phyloP scores from a whole-genome alignment of 495 filamentous ascomycete genomes.

The Thermochaetoides thermophila region DNA sequence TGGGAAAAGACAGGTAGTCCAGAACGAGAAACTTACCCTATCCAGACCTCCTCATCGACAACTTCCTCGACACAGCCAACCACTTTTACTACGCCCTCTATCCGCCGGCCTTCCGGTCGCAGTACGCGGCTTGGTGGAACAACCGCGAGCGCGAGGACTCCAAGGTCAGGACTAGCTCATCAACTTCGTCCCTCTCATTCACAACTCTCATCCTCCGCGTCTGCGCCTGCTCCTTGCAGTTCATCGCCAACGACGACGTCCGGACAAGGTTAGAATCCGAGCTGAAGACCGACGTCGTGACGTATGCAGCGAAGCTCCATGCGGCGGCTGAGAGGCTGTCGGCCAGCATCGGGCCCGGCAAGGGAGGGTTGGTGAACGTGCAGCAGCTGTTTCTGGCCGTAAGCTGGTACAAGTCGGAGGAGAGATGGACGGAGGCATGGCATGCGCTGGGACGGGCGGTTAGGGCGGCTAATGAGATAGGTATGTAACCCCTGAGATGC shows the following conservation, averaged over 20 bases:
- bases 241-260: constrained; percentile 21
- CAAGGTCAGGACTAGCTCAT: constrained; percentile 34
- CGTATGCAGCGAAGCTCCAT: constrained; percentile 28
- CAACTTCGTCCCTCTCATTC: no score
- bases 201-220: constrained; percentile 37
- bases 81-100: constrained; percentile 37
- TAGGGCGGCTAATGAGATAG: constrained; percentile 37
- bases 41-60: constrained; percentile 34
- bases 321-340: constrained; percentile 30
- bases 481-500: constrained; percentile 9
- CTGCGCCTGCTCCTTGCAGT: constrained; percentile 35
- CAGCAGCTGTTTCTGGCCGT: constrained; percentile 39
- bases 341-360: constrained; percentile 29
- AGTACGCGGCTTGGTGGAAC: constrained; percentile 37
- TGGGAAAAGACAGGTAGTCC: background rate
- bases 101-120: constrained; percentile 30
- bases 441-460: constrained; percentile 32
- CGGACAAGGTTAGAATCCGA: constrained; percentile 33
- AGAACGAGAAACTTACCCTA: constrained; percentile 14
- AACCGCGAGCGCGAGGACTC: constrained; percentile 19
- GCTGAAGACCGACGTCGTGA: constrained; percentile 23
- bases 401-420: constrained; percentile 38
- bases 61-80: constrained; percentile 33
- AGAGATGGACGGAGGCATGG: constrained; percentile 38
- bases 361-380: constrained; percentile 32